A percentile compares a stretch with the other conserved stretches of the same genome.
phyloP scores from a whole-genome alignment of 2,329 filamentous ascomycete genomes.

The Trichoderma oligosporum region DNA sequence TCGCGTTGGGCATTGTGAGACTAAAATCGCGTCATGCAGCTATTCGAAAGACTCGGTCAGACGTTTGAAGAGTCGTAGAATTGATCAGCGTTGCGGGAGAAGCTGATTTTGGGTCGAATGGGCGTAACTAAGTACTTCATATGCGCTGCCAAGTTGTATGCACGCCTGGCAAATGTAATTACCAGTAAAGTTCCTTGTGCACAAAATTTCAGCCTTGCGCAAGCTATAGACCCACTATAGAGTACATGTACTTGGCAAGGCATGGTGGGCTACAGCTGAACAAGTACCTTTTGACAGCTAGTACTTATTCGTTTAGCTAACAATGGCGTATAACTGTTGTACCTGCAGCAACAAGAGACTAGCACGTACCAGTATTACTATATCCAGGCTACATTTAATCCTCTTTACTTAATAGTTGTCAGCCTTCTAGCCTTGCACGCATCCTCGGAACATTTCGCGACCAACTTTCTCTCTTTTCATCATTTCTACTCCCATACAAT shows the following conservation, averaged over 20 bases:
- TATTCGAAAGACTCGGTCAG: background rate
- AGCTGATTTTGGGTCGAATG: background rate
- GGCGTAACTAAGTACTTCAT: too few species aligned
- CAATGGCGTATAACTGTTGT: background rate
- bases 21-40: conserved; percentile 16
- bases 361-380: background rate
- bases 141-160: conserved; percentile 2
- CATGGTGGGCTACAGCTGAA: background rate
- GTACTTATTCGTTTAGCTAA: background rate
- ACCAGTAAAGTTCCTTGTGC: conserved; percentile 5
- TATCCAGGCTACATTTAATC: too few species aligned
- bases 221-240: conserved; percentile 20
- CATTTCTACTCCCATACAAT: background rate
- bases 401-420: background rate
- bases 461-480: background rate
- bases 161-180: conserved; percentile 11
- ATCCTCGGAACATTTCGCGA: conserved; percentile 14
- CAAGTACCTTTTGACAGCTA: conserved; percentile 6
- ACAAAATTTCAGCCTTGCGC: conserved; percentile 27
- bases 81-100: background rate
- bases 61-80: background rate
- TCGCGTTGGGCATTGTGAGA: conserved; percentile 53
- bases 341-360: conserved; percentile 9
- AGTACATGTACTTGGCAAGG: background rate
- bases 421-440: conserved; percentile 15